These are phyloP conservation scores for Akebia trifoliata DNA, from an alignment of 164 flowering plant genomes.

Conservation along the genomic window DNA sequence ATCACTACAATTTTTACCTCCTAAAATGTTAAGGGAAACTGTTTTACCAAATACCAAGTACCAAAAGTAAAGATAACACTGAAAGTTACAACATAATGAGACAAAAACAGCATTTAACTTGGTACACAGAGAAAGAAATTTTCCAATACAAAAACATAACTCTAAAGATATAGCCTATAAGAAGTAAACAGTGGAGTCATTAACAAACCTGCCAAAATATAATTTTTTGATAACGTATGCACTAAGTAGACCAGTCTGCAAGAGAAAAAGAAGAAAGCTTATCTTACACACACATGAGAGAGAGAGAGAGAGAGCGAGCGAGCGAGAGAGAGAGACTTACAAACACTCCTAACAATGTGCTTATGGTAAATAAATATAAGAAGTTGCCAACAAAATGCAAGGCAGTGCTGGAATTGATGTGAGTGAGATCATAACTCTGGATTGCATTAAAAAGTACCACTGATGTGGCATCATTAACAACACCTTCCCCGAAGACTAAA, in stretches of 20 bases:
- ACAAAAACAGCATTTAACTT: not conserved
- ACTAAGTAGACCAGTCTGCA: constrained; percentile 73
- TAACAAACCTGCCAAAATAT: constrained; percentile 68
- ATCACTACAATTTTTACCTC: not conserved
- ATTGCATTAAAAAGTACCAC: constrained; percentile 89
- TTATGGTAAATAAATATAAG: constrained; percentile 55
- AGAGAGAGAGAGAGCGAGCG: constrained; percentile 5
- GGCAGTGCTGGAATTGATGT: constrained; percentile 33
- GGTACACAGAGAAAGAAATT: not conserved
- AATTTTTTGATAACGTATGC: constrained; percentile 72
- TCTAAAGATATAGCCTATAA: too few relatives aligned
- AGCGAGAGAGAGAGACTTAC: constrained; percentile 12
- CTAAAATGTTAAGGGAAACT: not conserved
- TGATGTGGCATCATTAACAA: constrained; percentile 89
- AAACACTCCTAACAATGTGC: constrained; percentile 67
- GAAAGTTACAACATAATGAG: not conserved
- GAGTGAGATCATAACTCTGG: constrained; percentile 60
- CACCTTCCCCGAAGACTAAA: constrained; percentile 89
- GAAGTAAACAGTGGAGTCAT: not conserved
- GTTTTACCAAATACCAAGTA: too few relatives aligned
- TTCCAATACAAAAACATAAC: not conserved
- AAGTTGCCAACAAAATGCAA: constrained; percentile 55
- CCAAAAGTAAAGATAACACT: too few relatives aligned
- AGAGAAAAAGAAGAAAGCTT: constrained; percentile 2
- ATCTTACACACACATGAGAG: not conserved